Evolutionary conservation across 2,329 filamentous ascomycete genomes (phyloP), one percentile per base, ranked within the genome.

Genomic region (Neonectria ditissima): DNA sequence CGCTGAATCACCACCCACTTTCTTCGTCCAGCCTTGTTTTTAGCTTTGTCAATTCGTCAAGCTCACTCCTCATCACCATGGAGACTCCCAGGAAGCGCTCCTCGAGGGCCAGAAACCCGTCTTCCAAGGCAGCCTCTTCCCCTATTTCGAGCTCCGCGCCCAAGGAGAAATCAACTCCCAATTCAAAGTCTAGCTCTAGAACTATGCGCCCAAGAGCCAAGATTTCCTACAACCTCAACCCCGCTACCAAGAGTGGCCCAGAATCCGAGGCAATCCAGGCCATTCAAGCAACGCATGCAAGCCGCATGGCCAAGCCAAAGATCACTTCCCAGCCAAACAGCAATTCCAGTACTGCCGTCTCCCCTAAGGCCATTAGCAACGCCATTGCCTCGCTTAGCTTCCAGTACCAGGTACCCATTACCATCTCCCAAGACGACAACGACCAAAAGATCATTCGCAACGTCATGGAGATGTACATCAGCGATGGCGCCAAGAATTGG

Each of bases 401-500:
- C 41, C 24, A 61, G 14, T 44, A 55, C 20, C 11, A 51, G 18
- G 30, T 55, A 22, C 51, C 51, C n/a, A 51, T 61, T 16, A 30
- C 24, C 8, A 28, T 61, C 7, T 55, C 58, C 34, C 34, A 28
- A 14, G 44, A 43, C 18, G 34, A 41, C 11, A 20, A 24, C 8
- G 58, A 61, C 10, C 43, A 61, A 32, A 28, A 22, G 3, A 16
- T 26, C n/a, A 14, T 61, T 13, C 20, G 50, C 4, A 44, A 55
- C 5, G 58, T 61, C 20, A 28, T 61, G 26, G 37, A 16, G 20
- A 55, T 61, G 4, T 61, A 61, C 37, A 20, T 48, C 14, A 34
- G 18, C n/a, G 44, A 61, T 20, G 58, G 58, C n/a, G 20, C 34
- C 13, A 30, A 60, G 13, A 47, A 26, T 8, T 61, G 58, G 58